These are phyloP conservation scores for Drosera capensis DNA, from an alignment of 148 eudicot species.

Conservation along the genomic window DNA sequence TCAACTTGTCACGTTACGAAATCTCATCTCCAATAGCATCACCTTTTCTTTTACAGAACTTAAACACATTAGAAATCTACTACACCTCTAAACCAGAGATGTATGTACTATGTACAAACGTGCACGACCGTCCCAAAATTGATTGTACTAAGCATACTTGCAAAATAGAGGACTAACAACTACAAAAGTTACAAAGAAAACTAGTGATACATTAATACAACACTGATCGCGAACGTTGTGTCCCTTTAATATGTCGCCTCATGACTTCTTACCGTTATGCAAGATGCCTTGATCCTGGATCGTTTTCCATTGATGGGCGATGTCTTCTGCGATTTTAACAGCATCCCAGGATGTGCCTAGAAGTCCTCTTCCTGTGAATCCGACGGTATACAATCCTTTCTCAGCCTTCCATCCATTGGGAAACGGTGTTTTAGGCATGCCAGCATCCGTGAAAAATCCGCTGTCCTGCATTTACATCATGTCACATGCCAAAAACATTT, in stretches of 20 bases:
- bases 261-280: neutral
- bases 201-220: neutral
- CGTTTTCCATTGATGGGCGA: constrained; percentile 41
- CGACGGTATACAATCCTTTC: constrained; percentile 74
- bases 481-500: neutral
- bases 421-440: constrained; percentile 72
- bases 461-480: constrained; percentile 27
- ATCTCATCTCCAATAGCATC: too few relatives aligned
- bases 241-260: neutral
- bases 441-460: constrained; percentile 57
- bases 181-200: neutral
- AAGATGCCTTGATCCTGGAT: neutral
- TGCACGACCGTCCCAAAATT: too few relatives aligned
- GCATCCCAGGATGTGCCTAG: constrained; percentile 70
- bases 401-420: constrained; percentile 85
- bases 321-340: constrained; percentile 44
- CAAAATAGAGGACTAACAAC: neutral
- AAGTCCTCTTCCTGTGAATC: constrained; percentile 82
- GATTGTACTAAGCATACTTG: too few relatives aligned
- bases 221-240: neutral
- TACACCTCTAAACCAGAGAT: too few relatives aligned
- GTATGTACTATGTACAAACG: too few relatives aligned
- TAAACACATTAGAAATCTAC: too few relatives aligned
- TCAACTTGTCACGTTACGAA: too few relatives aligned
- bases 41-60: too few relatives aligned